phyloP scores from a whole-genome alignment of 2,329 filamentous ascomycete species.

The Cylindrodendrum hubeiense region DNA sequence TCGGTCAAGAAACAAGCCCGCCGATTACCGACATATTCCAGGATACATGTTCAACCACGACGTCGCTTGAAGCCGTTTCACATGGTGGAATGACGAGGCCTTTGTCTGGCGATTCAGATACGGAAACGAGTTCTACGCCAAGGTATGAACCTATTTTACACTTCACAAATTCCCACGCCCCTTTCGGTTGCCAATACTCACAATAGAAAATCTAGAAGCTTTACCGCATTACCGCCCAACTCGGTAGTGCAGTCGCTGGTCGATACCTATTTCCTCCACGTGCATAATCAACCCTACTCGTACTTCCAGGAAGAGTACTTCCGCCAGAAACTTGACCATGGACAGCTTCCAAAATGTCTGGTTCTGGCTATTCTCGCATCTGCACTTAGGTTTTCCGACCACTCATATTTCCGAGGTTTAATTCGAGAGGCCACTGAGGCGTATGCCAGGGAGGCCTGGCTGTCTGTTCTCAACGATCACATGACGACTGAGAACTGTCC shows the following conservation, averaged over 20 bases:
- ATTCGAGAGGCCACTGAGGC: conserved; percentile 17
- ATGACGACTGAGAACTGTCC: conserved; percentile 16
- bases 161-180: too few relatives aligned
- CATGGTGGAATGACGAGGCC: too few relatives aligned
- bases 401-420: conserved; percentile 10
- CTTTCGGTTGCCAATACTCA: too few relatives aligned
- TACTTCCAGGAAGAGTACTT: conserved; percentile 29
- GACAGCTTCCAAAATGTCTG: conserved; percentile 14
- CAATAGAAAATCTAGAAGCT: not conserved
- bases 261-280: conserved; percentile 21
- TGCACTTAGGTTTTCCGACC: conserved; percentile 14
- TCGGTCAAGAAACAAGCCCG: too few relatives aligned
- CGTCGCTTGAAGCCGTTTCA: too few relatives aligned
- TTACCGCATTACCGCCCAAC: conserved; percentile 1
- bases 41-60: too few relatives aligned
- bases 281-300: conserved; percentile 25
- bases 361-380: conserved; percentile 24
- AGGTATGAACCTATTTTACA: too few relatives aligned
- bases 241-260: conserved; percentile 11
- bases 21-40: too few relatives aligned
- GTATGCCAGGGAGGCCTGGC: conserved; percentile 26
- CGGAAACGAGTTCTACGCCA: too few relatives aligned
- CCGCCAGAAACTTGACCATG: conserved; percentile 2
- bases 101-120: too few relatives aligned
- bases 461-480: conserved; percentile 19